A percentile compares a stretch with the other conserved stretches of the same genome.
Evolutionary conservation across 2,329 filamentous ascomycete species (phyloP).

Genomic region (Fusarium secorum): DNA sequence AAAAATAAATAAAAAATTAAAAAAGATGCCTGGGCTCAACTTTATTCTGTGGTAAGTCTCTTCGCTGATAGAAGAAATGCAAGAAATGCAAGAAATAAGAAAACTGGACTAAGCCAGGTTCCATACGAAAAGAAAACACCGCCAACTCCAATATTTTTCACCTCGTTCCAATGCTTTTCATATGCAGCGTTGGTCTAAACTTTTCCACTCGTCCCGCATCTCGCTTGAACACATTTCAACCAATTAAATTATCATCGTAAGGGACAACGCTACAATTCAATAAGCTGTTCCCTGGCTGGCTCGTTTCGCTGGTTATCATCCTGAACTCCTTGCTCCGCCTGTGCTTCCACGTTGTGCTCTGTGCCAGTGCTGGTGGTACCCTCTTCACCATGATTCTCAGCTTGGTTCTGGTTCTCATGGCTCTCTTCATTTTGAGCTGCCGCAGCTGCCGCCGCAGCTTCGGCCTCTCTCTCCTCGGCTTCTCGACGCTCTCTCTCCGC

Average conservation of each 20-base stretch:
- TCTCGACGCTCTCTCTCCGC: constrained; percentile 55
- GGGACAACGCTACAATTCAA: constrained; percentile 25
- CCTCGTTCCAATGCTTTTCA: constrained; percentile 23
- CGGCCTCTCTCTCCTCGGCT: constrained; percentile 48
- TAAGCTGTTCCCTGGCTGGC: constrained; percentile 32
- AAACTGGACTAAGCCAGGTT: constrained; percentile 1
- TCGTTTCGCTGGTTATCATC: constrained; percentile 23
- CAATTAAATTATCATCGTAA: neutral
- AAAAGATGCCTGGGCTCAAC: constrained; percentile 35
- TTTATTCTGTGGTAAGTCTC: constrained; percentile 29
- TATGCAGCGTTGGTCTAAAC: constrained; percentile 18
- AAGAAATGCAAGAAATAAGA: neutral
- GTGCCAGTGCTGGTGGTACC: constrained; percentile 3
- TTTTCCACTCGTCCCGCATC: constrained; percentile 31
- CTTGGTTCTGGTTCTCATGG: constrained; percentile 22
- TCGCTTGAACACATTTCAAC: constrained; percentile 22
- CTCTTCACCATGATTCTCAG: constrained; percentile 7
- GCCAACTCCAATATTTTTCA: constrained; percentile 33
- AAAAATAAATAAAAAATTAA: neutral
- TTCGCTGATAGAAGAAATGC: constrained; percentile 21
- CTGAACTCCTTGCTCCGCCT: constrained; percentile 9
- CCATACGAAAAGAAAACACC: constrained; percentile 29
- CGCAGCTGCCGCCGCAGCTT: constrained; percentile 42
- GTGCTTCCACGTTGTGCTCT: constrained; percentile 20
- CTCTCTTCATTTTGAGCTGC: constrained; percentile 37